Evolutionary conservation across 2,329 filamentous ascomycete species (phyloP), one percentile per base, ranked within the genome.

Genomic region (Fonsecaea multimorphosa): DNA sequence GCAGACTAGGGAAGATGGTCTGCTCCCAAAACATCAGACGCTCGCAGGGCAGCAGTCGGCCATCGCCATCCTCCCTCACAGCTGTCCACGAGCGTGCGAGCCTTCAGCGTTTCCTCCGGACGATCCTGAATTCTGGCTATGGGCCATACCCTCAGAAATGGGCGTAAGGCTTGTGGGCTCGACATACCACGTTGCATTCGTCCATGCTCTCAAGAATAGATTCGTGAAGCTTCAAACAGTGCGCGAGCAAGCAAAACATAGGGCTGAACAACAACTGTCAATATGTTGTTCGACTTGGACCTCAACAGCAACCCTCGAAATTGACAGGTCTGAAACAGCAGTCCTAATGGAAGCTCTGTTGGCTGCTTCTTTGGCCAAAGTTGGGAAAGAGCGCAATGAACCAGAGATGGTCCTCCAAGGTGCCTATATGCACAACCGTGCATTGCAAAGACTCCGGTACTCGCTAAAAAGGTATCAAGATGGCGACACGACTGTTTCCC

Each of bases 281-380:
- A 68, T 66, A 40, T 58, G 57, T 34, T 66, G 63, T 56, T 63
- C 55, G 14, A 64, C 55, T 16, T 66, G 59, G 66, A 58, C 36
- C n/a, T 63, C 59, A 19, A 60, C 63, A 32, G 55, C 56, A 44
- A 40, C 44, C 14, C 38, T 68, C 27, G 55, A 65, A 24, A 57
- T 63, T 38, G 55, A 58, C 24, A 60, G 51, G n/a, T 55, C 58
- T 24, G 66, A 68, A 36, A 63, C 63, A 24, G 40, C 56, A 38
- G 66, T 68, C 11, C 36, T 69, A 58, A 69, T 66, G 54, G 61
- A 69, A 38, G 64, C 67, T 12, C 54, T 64, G 1, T 51, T 67
- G 6, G 67, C 61, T 3, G 64, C 67, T 11, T 63, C 67, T 3
- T 49, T 69, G 29, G 61, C 67, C n/a, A 63, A 67, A 19, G 59